These are phyloP conservation scores for Aphanomyces cochlioides DNA, from an alignment of 352 stramenopile genomes.

Conservation along the genomic window DNA sequence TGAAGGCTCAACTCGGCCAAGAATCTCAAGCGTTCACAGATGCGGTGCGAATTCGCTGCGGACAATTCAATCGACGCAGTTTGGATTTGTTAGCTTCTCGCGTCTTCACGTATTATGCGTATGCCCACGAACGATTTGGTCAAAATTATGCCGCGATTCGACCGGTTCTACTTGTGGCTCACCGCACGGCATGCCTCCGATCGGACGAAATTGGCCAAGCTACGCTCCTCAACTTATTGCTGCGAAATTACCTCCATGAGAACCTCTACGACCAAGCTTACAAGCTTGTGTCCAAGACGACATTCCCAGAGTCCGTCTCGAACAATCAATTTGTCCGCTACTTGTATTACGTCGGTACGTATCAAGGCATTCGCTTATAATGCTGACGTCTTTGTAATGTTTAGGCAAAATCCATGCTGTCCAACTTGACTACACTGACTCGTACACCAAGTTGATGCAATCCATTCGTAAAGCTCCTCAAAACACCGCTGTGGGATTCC, in stretches of 20 bases:
- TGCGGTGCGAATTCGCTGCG: constrained; percentile 52
- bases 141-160: constrained; percentile 54
- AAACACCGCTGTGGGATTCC: constrained; percentile 95
- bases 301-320: constrained; percentile 87
- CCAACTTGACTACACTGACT: constrained; percentile 96
- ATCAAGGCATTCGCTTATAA: not conserved
- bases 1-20: constrained; percentile 61
- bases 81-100: constrained; percentile 77
- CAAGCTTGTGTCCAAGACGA: constrained; percentile 89
- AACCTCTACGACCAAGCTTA: constrained; percentile 91
- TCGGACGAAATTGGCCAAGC: constrained; percentile 90
- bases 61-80: constrained; percentile 77
- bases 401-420: constrained; percentile 94
- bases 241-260: constrained; percentile 87
- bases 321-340: constrained; percentile 99
- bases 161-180: constrained; percentile 63
- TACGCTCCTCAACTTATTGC: constrained; percentile 86
- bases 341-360: constrained; percentile 89
- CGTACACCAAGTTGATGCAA: constrained; percentile 95
- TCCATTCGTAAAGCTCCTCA: constrained; percentile 95
- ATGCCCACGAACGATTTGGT: constrained; percentile 64
- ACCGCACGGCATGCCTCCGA: constrained; percentile 84
- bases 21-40: constrained; percentile 56
- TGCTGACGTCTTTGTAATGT: not conserved
- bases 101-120: constrained; percentile 71